Percentiles rank a stretch among this genome's conserved stretches.
These are phyloP conservation scores for Ophiostoma novo-ulmi DNA, from an alignment of 2,329 filamentous ascomycete species.

Conservation along the genomic window DNA sequence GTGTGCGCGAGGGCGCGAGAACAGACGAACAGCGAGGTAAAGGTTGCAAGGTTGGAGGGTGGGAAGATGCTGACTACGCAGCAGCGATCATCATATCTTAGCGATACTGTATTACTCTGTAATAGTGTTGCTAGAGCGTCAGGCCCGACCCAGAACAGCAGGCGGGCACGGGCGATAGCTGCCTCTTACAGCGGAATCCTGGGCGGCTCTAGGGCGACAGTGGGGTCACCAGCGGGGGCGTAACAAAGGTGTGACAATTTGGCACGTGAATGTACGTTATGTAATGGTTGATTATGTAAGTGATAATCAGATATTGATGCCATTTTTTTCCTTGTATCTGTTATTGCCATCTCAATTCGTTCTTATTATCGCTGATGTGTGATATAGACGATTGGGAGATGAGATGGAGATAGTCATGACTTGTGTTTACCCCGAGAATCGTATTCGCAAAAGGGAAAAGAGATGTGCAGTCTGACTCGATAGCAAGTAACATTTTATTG, in stretches of 20 bases:
- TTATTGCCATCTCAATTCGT: too few relatives aligned
- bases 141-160: neutral
- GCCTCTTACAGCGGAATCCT: neutral
- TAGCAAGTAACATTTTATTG: neutral
- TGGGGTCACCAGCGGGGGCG: neutral
- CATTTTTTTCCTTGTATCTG: neutral
- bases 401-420: too few relatives aligned
- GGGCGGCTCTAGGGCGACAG: neutral
- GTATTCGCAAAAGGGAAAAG: neutral
- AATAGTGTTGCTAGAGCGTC: neutral
- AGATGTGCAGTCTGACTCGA: neutral
- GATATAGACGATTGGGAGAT: too few relatives aligned
- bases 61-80: slow-evolving; percentile 1
- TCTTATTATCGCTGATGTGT: too few relatives aligned
- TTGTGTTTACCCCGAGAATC: neutral
- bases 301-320: neutral
- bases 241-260: neutral
- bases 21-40: neutral
- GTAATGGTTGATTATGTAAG: slow-evolving; percentile 1
- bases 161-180: neutral
- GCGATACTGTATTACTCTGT: neutral
- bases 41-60: neutral
- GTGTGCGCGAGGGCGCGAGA: neutral
- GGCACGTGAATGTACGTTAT: neutral
- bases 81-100: neutral